Evolutionary conservation across 2,329 filamentous ascomycete species (phyloP), one percentile per base, ranked within the genome.

Genomic region (Verticillium nonalfalfae): DNA sequence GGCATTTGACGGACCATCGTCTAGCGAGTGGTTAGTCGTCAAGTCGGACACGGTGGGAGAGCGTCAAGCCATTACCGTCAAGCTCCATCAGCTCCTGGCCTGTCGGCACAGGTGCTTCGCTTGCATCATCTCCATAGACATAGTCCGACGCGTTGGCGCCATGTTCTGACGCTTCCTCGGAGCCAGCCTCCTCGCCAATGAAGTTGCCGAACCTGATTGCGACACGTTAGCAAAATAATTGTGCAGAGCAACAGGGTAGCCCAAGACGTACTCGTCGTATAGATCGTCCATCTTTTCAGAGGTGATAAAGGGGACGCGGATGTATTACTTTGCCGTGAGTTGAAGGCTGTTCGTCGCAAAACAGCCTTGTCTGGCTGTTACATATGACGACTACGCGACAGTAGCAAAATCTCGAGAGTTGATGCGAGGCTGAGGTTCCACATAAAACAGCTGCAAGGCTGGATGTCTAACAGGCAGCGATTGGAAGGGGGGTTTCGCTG

Each of bases 61-160:
- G 2, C 21, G 15, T 45, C 10, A n/a, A 35, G 4, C 36, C 68
- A 79, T 62, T 76, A 90, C 88, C 90, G 72, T 98, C 94, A 54
- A 98, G 79, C 70, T 98, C 91, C 94, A 99, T 98, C 69, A 95
- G 79, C 77, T 97, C 90, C 73, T 96, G 89, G 56, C 90, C 89
- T 40, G 87, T 82, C 50, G 77, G 80, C 57, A 85, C 85, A 63
- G 83, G 85, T 18, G 85, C 86, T 62, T 87, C 84, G 59, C 85
- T 86, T 35, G 84, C 81, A 33, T 90, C 90, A 66, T 94, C 89
- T 69, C 91, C 89, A 75, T 97, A 97, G 70, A 89, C 87, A 71
- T 94, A 93, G 70, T 90, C 89, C 72, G 85, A 85, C 62, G 87
- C 86, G 74, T 90, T 88, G 68, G 87, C 85, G 73, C 89, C 87